Conservation (phyloP, 768 basidiomycete species). For the Porpolomopsis calyptriformis region DNA sequence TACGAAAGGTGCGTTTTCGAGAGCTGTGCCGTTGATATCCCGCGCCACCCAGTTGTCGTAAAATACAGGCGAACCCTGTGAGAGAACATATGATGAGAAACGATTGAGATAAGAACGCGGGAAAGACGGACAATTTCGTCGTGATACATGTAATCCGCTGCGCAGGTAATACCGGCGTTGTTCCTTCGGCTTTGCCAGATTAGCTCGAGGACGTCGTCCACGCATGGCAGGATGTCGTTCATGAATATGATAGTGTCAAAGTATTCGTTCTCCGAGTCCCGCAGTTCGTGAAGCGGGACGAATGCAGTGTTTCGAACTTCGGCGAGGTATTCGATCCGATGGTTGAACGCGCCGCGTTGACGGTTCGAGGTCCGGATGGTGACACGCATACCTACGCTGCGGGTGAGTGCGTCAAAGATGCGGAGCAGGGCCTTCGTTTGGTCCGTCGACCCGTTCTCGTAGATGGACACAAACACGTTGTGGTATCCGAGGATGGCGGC, state of each 20-base stretch:
- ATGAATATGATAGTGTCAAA: constrained; percentile 98
- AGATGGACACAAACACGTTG: constrained; percentile 96
- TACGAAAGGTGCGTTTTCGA: constrained; percentile 98
- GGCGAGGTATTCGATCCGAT: constrained; percentile 99
- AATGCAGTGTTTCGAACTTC: constrained; percentile 99
- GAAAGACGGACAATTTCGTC: constrained; percentile 54
- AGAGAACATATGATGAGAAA: not conserved
- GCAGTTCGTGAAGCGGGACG: constrained; percentile 86
- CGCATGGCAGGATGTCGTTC: constrained; percentile 98
- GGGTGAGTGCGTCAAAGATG: constrained; percentile 88
- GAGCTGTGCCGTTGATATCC: constrained; percentile 96
- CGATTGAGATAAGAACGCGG: not conserved
- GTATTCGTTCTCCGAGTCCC: constrained; percentile 85
- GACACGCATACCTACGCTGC: constrained; percentile 83
- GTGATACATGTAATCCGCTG: constrained; percentile 99
- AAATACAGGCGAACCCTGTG: constrained; percentile 68
- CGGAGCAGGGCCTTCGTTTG: constrained; percentile 95
- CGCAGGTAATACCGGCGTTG: constrained; percentile 97
- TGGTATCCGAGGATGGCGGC: constrained; percentile 89
- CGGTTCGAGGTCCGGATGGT: constrained; percentile 89
- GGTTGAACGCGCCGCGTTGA: constrained; percentile 92
- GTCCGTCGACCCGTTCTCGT: constrained; percentile 98
- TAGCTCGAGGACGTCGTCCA: constrained; percentile 94
- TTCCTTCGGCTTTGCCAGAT: constrained; percentile 90
- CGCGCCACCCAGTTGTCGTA: constrained; percentile 99